Base-by-base conservation (phyloP, 371 early-diverging fungal species). In the Apophysomyces sp. region DNA sequence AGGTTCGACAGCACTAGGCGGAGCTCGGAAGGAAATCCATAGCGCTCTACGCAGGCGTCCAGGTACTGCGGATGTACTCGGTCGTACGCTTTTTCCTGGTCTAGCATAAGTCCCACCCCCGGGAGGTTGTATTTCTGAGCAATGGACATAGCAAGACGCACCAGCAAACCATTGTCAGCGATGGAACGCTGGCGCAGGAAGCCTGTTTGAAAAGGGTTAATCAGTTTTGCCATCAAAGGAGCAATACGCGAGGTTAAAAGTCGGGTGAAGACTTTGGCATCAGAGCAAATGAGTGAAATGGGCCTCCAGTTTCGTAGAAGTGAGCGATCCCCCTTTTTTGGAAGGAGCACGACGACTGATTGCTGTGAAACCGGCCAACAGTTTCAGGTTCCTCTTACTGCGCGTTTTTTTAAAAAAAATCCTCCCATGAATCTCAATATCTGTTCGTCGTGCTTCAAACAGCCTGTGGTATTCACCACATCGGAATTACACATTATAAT, bases 1-100 rank as follows among this genome's bases (percentile, higher is more conserved):
- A 40, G 27, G 7, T 6, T 13, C 13, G 62, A n/a, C n/a, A n/a
- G n/a, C n/a, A n/a, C n/a, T n/a, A n/a, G n/a, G n/a, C n/a, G n/a
- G n/a, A n/a, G n/a, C n/a, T n/a, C n/a, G n/a, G n/a, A n/a, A n/a
- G n/a, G 62, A 24, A 67, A 58, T 0, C 67, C 67, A 44, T 53
- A 55, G 1, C 15, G 31, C 1, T 2, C 2, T 0, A 67, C 9
- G 5, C 28, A 13, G 1, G 8, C 2, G 2, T 13, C 36, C 1
- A 68, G 32, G 30, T 68, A 68, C 1, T 60, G 44, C 0, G 62
- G 69, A 49, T 68, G 64, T 1, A 63, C 58, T 9, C 64, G 16
- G 49, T 61, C 55, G 36, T 61, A 58, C 0, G 68, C 61, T n/a
- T 61, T 63, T 15, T 62, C 60, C 36, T 66, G 66, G 32, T 66